Evolutionary conservation across 2,329 filamentous ascomycete species (phyloP), one percentile per base, ranked within the genome.

Genomic region (Colletotrichum simmondsii): DNA sequence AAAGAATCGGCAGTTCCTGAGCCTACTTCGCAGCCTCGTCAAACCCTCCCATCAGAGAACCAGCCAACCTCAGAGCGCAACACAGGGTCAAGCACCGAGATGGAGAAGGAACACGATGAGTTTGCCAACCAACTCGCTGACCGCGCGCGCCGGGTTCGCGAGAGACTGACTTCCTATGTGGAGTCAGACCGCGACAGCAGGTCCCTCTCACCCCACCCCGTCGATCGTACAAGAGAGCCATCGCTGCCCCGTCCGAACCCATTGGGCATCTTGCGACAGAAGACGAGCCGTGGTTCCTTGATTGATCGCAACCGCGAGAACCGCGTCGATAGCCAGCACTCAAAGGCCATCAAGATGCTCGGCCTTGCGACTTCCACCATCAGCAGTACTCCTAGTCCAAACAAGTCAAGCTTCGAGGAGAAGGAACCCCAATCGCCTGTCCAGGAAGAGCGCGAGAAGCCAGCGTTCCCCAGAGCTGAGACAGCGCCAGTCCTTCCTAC

Each of bases 61-160:
- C 57, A 46, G 24, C 30, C 30, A 1, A 16, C 57, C 5, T 32
- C 68, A 8, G 62, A 72, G 19, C 63, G 68, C 12, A 66, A 72
- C 37, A 59, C 71, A 3, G 62, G 54, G 24, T 61, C 73, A 11
- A 65, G 67, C 32, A 35, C 42, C 4, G 67, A 86, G 56, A 88
- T 85, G 14, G 83, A 87, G 58, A 84, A 86, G 32, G 91, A 92
- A 65, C 87, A 88, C 5, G 91, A 94, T 65, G 93, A 94, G 32
- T 95, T 95, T 78, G 91, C 92, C 22, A 90, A 88, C 65, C 92
- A 95, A 77, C 87, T 95, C 52, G 93, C 92, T 2, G 89, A 92
- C 75, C 90, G 93, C 19, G 90, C 93, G 8, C 89, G 90, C 35
- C 89, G 92, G 1, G 92, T 95, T 8, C 91, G 94, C 64, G 93